phyloP scores from a whole-genome alignment of 441 rosid species.

The Syzygium malaccense region DNA sequence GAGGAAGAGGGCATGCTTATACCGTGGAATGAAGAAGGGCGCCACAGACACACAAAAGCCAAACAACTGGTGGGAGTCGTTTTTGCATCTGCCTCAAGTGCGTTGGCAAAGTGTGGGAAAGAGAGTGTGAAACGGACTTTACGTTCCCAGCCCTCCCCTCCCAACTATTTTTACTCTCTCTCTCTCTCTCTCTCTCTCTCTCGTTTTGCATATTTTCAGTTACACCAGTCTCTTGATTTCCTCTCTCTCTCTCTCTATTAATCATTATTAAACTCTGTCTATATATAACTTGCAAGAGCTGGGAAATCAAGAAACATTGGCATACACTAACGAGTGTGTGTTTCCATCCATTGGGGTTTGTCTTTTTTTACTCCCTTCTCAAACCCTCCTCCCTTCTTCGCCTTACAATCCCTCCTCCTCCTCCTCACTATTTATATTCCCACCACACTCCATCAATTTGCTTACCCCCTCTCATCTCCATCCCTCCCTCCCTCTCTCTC shows the following conservation, averaged over 20 bases:
- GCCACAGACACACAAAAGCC: neutral
- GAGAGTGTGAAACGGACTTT: conserved; percentile 60
- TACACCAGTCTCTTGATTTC: conserved; percentile 7
- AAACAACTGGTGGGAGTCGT: neutral
- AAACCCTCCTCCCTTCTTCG: neutral
- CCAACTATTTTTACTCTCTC: neutral
- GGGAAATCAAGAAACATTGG: neutral
- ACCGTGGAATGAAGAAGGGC: neutral
- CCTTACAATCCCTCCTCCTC: neutral
- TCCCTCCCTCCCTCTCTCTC: conserved; percentile 4
- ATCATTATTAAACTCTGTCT: neutral
- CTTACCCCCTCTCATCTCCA: neutral
- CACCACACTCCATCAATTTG: neutral
- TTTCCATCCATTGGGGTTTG: neutral
- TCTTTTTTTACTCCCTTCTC: neutral
- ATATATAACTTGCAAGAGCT: neutral
- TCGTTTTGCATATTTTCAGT: conserved; percentile 34
- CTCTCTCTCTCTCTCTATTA: neutral
- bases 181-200: conserved; percentile 5
- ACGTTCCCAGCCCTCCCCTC: conserved; percentile 18
- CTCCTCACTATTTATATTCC: neutral
- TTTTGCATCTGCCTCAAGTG: conserved; percentile 18
- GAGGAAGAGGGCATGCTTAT: neutral
- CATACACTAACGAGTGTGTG: conserved; percentile 20
- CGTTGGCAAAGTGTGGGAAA: conserved; percentile 68